A percentile compares a stretch with the other conserved stretches of the same genome.
Evolutionary conservation across 208 protist genomes (phyloP).

Genomic region (Trypanosomatidae sp.): DNA sequence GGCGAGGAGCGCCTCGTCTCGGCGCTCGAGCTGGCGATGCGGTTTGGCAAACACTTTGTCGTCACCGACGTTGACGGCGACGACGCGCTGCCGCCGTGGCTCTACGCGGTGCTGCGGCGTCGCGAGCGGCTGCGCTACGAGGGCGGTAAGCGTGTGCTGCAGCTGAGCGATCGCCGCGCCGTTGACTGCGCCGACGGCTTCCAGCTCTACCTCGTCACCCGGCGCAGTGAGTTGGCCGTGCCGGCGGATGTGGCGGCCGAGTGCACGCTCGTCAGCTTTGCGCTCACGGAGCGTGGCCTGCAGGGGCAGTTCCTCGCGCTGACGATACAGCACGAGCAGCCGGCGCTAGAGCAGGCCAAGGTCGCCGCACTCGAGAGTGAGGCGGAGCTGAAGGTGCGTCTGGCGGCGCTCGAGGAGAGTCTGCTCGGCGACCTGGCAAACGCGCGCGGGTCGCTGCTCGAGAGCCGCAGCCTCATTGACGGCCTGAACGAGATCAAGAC

Average conservation of each 20-base stretch:
- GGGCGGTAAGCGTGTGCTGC: conserved; percentile 85
- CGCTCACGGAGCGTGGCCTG: conserved; percentile 93
- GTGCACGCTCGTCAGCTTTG: conserved; percentile 94
- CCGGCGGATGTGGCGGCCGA: conserved; percentile 87
- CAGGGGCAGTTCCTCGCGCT: conserved; percentile 95
- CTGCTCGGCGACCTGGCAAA: conserved; percentile 89
- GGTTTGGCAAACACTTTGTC: conserved; percentile 98
- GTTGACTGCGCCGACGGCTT: conserved; percentile 96
- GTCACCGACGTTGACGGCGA: conserved; percentile 94
- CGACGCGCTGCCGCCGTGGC: conserved; percentile 70
- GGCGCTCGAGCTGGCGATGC: conserved; percentile 93
- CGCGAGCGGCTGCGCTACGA: conserved; percentile 86
- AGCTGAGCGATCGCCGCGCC: conserved; percentile 94
- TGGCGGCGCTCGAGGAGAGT: conserved; percentile 88
- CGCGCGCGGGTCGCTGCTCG: conserved; percentile 92
- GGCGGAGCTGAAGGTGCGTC: conserved; percentile 92
- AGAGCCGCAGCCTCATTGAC: conserved; percentile 92
- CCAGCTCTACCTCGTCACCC: conserved; percentile 92
- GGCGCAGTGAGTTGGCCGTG: conserved; percentile 77
- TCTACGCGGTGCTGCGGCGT: conserved; percentile 92
- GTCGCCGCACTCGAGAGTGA: conserved; percentile 89
- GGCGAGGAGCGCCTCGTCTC: conserved; percentile 91
- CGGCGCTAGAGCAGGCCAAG: conserved; percentile 93
- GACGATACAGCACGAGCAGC: conserved; percentile 96
- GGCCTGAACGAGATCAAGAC: conserved; percentile 94